Evolutionary conservation across 2,329 filamentous ascomycete species (phyloP).

Genomic region (Meredithiella fracta): DNA sequence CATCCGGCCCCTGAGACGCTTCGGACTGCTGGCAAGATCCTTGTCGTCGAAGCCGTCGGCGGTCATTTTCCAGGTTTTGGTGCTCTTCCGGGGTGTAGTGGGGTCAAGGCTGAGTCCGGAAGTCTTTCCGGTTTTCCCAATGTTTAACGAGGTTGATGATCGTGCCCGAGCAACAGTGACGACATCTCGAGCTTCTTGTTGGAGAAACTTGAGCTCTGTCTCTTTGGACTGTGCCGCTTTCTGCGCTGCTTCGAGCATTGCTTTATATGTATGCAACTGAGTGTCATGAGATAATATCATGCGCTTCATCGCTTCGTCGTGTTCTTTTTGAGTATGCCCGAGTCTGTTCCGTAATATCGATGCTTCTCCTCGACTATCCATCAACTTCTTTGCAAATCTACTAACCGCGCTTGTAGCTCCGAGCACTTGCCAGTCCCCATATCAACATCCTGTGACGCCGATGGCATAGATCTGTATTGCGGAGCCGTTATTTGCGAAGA

Average conservation of each 20-base stretch:
- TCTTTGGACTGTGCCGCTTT: slow-evolving; percentile 36
- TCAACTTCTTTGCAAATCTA: slow-evolving; percentile 38
- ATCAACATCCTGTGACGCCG: slow-evolving; percentile 11
- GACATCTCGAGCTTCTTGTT: slow-evolving; percentile 50
- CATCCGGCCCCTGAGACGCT: neutral
- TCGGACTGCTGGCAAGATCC: slow-evolving; percentile 36
- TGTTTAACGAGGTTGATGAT: neutral
- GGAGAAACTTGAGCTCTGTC: slow-evolving; percentile 50
- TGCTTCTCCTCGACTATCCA: slow-evolving; percentile 52
- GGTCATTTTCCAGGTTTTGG: slow-evolving; percentile 41
- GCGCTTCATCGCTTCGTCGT: slow-evolving; percentile 40
- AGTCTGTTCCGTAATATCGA: slow-evolving; percentile 59
- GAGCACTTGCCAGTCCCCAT: slow-evolving; percentile 26
- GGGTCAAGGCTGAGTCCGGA: too few species aligned
- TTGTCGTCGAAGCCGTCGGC: slow-evolving; percentile 60
- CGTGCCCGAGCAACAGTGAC: slow-evolving; percentile 19
- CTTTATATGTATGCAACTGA: slow-evolving; percentile 36
- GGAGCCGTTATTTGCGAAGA: slow-evolving; percentile 3
- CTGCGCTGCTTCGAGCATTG: slow-evolving; percentile 29
- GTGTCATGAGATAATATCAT: slow-evolving; percentile 42
- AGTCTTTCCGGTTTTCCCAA: slow-evolving; percentile 18
- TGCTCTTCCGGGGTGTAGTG: slow-evolving; percentile 44
- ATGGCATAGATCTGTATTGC: too few species aligned
- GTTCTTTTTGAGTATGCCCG: slow-evolving; percentile 42
- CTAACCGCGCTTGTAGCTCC: slow-evolving; percentile 35